phyloP scores from a whole-genome alignment of 208 protist genomes.

The Crithidia thermophila region DNA sequence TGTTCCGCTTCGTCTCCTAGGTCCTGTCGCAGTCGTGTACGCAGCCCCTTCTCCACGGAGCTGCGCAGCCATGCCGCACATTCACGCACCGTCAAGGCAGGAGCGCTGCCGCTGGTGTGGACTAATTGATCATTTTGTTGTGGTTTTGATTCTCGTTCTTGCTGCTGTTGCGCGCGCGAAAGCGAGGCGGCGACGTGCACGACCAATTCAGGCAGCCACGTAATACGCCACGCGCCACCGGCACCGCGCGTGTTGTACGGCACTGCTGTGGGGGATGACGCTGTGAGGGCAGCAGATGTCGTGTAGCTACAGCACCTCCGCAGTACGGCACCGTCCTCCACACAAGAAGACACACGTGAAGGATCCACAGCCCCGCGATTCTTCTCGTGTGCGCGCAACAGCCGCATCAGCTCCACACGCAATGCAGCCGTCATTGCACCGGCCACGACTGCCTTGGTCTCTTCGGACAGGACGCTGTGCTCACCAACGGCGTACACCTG shows the following conservation, averaged over 20 bases:
- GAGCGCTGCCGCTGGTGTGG: not conserved
- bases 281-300: not conserved
- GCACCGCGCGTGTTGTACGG: not conserved
- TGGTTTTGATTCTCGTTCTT: too few relatives aligned
- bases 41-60: conserved; percentile 6
- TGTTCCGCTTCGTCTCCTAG: not conserved
- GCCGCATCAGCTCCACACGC: too few relatives aligned
- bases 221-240: conserved; percentile 11
- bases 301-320: conserved; percentile 6
- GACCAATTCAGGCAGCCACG: conserved; percentile 27
- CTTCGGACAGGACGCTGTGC: conserved; percentile 19
- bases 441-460: conserved; percentile 22
- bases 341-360: not conserved
- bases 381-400: conserved; percentile 20
- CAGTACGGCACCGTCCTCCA: not conserved
- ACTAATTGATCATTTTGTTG: too few relatives aligned
- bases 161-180: too few relatives aligned
- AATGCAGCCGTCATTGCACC: too few relatives aligned
- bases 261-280: not conserved
- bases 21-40: conserved; percentile 2
- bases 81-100: not conserved
- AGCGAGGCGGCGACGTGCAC: not conserved
- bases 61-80: not conserved
- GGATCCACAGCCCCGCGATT: not conserved
- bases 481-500: conserved; percentile 26